Evolutionary conservation across 2,329 filamentous ascomycete species (phyloP).

Genomic region (Claviceps spartinae): DNA sequence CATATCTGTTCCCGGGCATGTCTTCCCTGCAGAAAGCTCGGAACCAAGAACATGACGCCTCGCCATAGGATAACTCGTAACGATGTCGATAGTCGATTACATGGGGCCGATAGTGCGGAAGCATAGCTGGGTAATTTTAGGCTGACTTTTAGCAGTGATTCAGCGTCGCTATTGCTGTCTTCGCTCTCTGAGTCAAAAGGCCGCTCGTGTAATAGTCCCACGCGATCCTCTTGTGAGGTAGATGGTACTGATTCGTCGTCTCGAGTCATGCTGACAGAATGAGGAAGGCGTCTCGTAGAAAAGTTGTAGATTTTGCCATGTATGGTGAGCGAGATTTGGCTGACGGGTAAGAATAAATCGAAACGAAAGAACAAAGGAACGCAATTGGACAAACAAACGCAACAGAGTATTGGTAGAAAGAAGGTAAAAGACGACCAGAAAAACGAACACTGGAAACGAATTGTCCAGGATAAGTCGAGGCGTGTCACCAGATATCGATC

Average conservation of each 20-base stretch:
- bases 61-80: slow-evolving; percentile 26
- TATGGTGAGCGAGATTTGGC: background rate
- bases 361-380: background rate
- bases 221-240: slow-evolving; percentile 29
- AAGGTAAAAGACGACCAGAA: background rate
- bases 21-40: slow-evolving; percentile 37
- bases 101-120: slow-evolving; percentile 16
- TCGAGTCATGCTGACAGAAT: slow-evolving; percentile 27
- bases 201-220: slow-evolving; percentile 30
- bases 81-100: slow-evolving; percentile 19
- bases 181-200: slow-evolving; percentile 32
- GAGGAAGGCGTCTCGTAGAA: background rate
- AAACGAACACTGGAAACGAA: background rate
- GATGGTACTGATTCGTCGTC: slow-evolving; percentile 21
- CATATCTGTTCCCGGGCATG: slow-evolving; percentile 27
- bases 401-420: background rate
- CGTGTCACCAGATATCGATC: background rate
- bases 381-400: background rate
- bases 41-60: slow-evolving; percentile 31
- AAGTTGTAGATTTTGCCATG: background rate
- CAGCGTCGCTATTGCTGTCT: slow-evolving; percentile 23
- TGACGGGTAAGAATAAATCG: background rate
- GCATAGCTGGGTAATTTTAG: slow-evolving; percentile 7
- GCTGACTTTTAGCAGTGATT: slow-evolving; percentile 19
- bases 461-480: background rate